A percentile compares a stretch with the other conserved stretches of the same genome.
Evolutionary conservation across 768 basidiomycete genomes (phyloP).

Genomic region (Boletus bicolor): DNA sequence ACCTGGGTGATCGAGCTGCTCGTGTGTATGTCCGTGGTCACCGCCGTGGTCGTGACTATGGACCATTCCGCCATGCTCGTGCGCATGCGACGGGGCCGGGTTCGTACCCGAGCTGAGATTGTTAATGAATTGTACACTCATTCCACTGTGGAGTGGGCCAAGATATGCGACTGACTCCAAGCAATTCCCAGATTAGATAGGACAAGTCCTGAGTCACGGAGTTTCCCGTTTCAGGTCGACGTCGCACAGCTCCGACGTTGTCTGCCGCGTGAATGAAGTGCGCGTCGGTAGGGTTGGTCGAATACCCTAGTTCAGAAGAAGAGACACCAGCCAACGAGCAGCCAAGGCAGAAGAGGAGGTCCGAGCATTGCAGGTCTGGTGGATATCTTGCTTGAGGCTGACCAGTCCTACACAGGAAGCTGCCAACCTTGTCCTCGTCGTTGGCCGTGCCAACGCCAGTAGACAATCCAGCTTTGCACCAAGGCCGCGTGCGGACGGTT

Average conservation of each 20-base stretch:
- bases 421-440: constrained; percentile 55
- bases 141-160: constrained; percentile 14
- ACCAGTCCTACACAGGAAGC: constrained; percentile 42
- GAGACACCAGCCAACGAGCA: constrained; percentile 14
- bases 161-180: neutral
- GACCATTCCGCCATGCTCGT: constrained; percentile 40
- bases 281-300: constrained; percentile 35
- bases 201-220: neutral
- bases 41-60: constrained; percentile 55
- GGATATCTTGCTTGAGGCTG: neutral
- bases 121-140: constrained; percentile 78
- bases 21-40: constrained; percentile 95
- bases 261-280: constrained; percentile 22
- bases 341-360: constrained; percentile 43
- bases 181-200: constrained; percentile 3
- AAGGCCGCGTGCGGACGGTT: constrained; percentile 71
- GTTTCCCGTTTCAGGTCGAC: constrained; percentile 7
- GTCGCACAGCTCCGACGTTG: neutral
- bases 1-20: constrained; percentile 89
- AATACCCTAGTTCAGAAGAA: constrained; percentile 52
- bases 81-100: constrained; percentile 44
- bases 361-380: neutral
- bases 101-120: constrained; percentile 45
- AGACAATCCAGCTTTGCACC: constrained; percentile 78
- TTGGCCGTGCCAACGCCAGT: constrained; percentile 48